These are phyloP conservation scores for Sutorius australiensis DNA, from an alignment of 768 basidiomycete genomes.

Conservation along the genomic window DNA sequence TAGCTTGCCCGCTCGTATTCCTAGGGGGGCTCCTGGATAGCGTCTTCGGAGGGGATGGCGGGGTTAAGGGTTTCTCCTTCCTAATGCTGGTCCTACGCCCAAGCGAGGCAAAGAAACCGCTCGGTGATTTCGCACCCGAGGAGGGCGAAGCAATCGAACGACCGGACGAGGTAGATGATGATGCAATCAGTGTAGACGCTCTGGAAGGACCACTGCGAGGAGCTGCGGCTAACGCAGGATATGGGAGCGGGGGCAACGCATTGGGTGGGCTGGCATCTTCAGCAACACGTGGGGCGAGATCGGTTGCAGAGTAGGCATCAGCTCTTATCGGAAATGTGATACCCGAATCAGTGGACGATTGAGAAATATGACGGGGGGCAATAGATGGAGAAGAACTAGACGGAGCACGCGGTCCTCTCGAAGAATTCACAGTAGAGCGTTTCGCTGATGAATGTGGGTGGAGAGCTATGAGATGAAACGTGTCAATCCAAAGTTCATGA, in stretches of 20 bases:
- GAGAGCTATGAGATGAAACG: constrained; percentile 11
- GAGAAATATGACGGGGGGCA: constrained; percentile 65
- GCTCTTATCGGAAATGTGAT: constrained; percentile 74
- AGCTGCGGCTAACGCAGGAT: constrained; percentile 59
- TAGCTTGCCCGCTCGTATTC: constrained; percentile 21
- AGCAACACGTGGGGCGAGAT: constrained; percentile 49
- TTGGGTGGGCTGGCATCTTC: constrained; percentile 52
- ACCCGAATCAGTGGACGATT: constrained; percentile 69
- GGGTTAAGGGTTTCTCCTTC: constrained; percentile 31
- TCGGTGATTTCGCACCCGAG: constrained; percentile 40
- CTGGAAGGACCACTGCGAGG: constrained; percentile 25
- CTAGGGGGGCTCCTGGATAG: constrained; percentile 38
- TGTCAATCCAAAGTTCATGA: constrained; percentile 2
- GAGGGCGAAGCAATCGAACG: constrained; percentile 45
- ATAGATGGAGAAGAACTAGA: constrained; percentile 43
- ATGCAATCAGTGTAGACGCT: constrained; percentile 32
- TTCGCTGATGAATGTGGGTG: constrained; percentile 22
- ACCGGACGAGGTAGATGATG: constrained; percentile 45
- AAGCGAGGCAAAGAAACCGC: constrained; percentile 70
- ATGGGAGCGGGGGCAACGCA: constrained; percentile 62
- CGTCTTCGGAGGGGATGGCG: constrained; percentile 33
- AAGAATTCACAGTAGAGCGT: constrained; percentile 26
- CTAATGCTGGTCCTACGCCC: constrained; percentile 65
- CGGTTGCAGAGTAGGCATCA: constrained; percentile 78
- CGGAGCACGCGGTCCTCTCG: constrained; percentile 26